Base-by-base conservation (phyloP, 2,329 filamentous ascomycete genomes). In the Aspergillus sp. region DNA sequence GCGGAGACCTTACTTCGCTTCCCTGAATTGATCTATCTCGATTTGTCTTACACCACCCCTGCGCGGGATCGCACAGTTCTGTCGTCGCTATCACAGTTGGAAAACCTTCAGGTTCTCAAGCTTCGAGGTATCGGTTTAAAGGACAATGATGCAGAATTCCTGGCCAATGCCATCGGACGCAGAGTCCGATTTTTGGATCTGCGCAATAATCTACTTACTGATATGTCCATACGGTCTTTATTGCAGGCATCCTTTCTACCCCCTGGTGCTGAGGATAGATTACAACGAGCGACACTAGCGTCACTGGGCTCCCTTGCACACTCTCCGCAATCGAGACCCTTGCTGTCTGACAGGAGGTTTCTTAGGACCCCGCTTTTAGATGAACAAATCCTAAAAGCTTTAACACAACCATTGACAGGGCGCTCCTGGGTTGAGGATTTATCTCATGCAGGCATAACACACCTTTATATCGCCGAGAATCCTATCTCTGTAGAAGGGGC, bases 381-480 rank as follows among this genome's bases (percentile, higher is more conserved):
- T 64, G 73, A 78, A 30, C 82, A 81, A 53, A 75, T 87, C 21
- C 72, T 83, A 7, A 78, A 76, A 57, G 73, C 80, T 11, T 76
- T 85, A 39, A 82, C 81, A 1, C 75, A 73, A 21, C 77, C 78
- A 1, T 81, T 85, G 44, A 79, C 83, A 15, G 81, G 81, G 8
- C 80, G 81, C 53, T 79, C 85, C 30, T 80, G 82, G 39, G 80
- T 87, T 27, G 84, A 87, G 64, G 80, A 85, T 63, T 75, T 82
- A 1, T 78, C 82, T 21, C 77, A 82, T 65, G 74, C 77, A 8
- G 86, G 86, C 2, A 80, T 87, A 39, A 87, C 85, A 0, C 85
- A 88, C 72, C 73, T 88, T 2, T 86, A 85, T 66, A 78, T 88
- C 13, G 79, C 84, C 3, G 79, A 80, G 7, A 88, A 88, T 59